phyloP scores from a whole-genome alignment of 768 basidiomycete species.

The Serpula lacrymans region DNA sequence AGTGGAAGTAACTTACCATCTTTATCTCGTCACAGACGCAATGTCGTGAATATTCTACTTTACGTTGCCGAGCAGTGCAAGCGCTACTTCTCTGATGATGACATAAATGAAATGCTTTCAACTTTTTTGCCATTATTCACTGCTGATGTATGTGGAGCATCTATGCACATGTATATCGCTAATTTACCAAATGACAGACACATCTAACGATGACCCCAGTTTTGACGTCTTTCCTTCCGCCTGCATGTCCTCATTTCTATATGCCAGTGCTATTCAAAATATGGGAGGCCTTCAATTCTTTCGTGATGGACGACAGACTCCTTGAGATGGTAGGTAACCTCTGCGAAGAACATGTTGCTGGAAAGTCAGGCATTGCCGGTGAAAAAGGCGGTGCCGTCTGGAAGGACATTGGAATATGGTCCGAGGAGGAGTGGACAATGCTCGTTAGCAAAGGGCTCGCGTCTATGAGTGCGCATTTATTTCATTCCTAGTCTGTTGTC shows the following conservation, averaged over 20 bases:
- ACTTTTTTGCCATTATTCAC: slow-evolving; percentile 71
- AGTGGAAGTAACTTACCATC: not conserved
- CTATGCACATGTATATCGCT: slow-evolving; percentile 1
- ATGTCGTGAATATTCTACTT: slow-evolving; percentile 67
- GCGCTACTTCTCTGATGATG: slow-evolving; percentile 61
- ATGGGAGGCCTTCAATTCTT: slow-evolving; percentile 79
- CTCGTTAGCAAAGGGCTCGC: slow-evolving; percentile 80
- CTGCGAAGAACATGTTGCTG: slow-evolving; percentile 68
- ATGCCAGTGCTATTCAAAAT: slow-evolving; percentile 69
- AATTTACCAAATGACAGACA: slow-evolving; percentile 41
- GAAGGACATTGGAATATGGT: slow-evolving; percentile 91
- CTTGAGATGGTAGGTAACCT: slow-evolving; percentile 68
- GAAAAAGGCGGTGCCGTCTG: slow-evolving; percentile 55
- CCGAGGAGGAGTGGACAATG: slow-evolving; percentile 76
- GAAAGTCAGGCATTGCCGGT: slow-evolving; percentile 49
- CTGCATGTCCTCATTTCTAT: slow-evolving; percentile 61
- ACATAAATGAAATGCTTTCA: slow-evolving; percentile 68
- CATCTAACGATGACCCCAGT: slow-evolving; percentile 71
- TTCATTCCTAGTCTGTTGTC: not conserved
- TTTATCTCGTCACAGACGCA: slow-evolving; percentile 39
- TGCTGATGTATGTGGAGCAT: slow-evolving; percentile 50
- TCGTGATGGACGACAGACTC: slow-evolving; percentile 69
- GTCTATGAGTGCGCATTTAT: slow-evolving; percentile 60
- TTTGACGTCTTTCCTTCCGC: slow-evolving; percentile 74
- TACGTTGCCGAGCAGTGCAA: slow-evolving; percentile 72